These are phyloP conservation scores for Microstegium vimineum DNA, from an alignment of 176 grass and related monocot genomes.

Conservation along the genomic window DNA sequence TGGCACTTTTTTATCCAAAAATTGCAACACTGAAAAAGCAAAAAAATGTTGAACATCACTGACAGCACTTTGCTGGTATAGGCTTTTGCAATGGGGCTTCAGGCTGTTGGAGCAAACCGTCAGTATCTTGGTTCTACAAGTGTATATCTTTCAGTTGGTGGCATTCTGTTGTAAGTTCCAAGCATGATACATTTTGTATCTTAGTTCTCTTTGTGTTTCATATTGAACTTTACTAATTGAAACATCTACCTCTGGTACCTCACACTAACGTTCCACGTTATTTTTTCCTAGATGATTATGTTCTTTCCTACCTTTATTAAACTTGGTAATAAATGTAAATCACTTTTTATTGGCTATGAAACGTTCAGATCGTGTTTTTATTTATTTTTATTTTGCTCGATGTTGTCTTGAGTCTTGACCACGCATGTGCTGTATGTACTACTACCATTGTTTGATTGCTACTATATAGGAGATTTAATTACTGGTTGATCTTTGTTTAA, in stretches of 20 bases:
- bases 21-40: not conserved
- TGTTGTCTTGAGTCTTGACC: not conserved
- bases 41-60: conserved; percentile 9
- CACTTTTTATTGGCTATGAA: not conserved
- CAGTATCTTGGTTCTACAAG: conserved; percentile 64
- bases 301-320: not conserved
- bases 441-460: not conserved
- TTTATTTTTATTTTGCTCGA: not conserved
- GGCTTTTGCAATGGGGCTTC: conserved; percentile 90
- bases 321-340: not conserved
- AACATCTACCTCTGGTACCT: not conserved
- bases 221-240: conserved; percentile 14
- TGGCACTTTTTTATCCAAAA: not conserved
- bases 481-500: not conserved
- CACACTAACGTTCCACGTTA: not conserved
- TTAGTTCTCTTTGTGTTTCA: not conserved
- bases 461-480: not conserved
- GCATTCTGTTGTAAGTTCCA: conserved; percentile 81
- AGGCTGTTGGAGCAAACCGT: conserved; percentile 70
- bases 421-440: not conserved
- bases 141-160: conserved; percentile 88
- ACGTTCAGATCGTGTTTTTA: not conserved
- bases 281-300: not conserved
- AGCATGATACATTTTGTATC: not conserved
- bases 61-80: conserved; percentile 39